Percentiles rank a stretch among this genome's conserved stretches.
These are phyloP conservation scores for Trichoderma atroviride DNA, from an alignment of 2,329 filamentous ascomycete genomes.

Conservation along the genomic window DNA sequence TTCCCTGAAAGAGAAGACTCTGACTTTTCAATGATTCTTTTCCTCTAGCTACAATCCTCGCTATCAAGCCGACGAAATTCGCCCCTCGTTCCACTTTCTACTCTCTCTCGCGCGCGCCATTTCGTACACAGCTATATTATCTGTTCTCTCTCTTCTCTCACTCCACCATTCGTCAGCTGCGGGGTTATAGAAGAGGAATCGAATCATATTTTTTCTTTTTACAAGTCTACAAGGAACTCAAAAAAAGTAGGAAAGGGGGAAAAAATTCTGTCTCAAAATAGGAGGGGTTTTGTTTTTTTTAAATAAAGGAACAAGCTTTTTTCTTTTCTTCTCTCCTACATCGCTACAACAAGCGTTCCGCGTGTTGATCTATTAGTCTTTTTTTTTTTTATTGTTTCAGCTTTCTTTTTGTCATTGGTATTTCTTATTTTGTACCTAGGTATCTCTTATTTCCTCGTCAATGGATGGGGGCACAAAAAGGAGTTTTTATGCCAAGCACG, in stretches of 20 bases:
- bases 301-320: not conserved
- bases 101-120: not conserved
- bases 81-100: not conserved
- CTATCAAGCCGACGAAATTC: not conserved
- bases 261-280: not conserved
- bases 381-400: not conserved
- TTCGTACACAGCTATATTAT: slow-evolving; percentile 2
- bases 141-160: not conserved
- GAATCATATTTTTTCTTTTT: not conserved
- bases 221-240: not conserved
- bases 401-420: not conserved
- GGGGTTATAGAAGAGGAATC: not conserved
- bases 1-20: not conserved
- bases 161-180: not conserved
- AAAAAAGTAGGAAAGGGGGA: not conserved
- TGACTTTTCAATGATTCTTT: not conserved
- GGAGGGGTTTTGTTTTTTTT: not conserved
- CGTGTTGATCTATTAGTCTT: not conserved
- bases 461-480: not conserved
- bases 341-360: not conserved
- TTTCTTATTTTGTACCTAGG: slow-evolving; percentile 20
- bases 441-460: slow-evolving; percentile 13
- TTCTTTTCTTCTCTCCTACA: not conserved
- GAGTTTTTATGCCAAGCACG: slow-evolving; percentile 17
- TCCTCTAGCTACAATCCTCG: slow-evolving; percentile 1